phyloP scores from a whole-genome alignment of 371 early-diverging fungal species.

The Capniomyces stellatus region DNA sequence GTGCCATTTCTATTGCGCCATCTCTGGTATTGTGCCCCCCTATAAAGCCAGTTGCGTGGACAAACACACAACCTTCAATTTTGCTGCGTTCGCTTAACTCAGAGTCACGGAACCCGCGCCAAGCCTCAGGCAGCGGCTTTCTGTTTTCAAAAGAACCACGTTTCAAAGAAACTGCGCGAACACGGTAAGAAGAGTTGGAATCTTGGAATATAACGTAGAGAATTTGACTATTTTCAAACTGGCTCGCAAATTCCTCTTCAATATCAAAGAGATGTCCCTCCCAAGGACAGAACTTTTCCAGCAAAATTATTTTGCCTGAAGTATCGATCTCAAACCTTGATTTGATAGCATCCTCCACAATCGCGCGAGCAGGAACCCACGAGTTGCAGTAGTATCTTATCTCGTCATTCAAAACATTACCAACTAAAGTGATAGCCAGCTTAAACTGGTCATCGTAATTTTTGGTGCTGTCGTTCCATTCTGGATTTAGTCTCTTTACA shows the following conservation, averaged over 20 bases:
- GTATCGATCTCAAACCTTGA: constrained; percentile 35
- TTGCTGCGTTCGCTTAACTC: constrained; percentile 56
- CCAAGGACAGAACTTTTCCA: constrained; percentile 79
- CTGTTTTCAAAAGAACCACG: constrained; percentile 71
- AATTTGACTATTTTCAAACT: constrained; percentile 21
- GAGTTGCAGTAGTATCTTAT: constrained; percentile 42
- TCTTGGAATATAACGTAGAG: constrained; percentile 78
- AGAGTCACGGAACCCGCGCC: constrained; percentile 90
- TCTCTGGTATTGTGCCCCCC: constrained; percentile 56
- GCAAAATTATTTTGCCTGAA: constrained; percentile 60
- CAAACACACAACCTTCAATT: constrained; percentile 76
- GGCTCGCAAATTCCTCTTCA: constrained; percentile 38
- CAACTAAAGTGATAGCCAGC: constrained; percentile 57
- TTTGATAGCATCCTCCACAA: constrained; percentile 54
- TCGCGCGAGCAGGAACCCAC: constrained; percentile 78
- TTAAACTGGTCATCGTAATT: constrained; percentile 56
- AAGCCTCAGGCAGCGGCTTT: constrained; percentile 78
- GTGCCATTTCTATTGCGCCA: constrained; percentile 48
- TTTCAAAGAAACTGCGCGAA: constrained; percentile 59
- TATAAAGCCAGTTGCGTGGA: constrained; percentile 91
- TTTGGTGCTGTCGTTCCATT: constrained; percentile 68
- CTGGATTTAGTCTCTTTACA: constrained; percentile 74
- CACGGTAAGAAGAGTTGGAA: constrained; percentile 44
- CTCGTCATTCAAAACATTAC: constrained; percentile 47
- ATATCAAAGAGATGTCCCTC: constrained; percentile 68